These are phyloP conservation scores for Codiaeum variegatum DNA, from an alignment of 441 rosid species.

Conservation along the genomic window DNA sequence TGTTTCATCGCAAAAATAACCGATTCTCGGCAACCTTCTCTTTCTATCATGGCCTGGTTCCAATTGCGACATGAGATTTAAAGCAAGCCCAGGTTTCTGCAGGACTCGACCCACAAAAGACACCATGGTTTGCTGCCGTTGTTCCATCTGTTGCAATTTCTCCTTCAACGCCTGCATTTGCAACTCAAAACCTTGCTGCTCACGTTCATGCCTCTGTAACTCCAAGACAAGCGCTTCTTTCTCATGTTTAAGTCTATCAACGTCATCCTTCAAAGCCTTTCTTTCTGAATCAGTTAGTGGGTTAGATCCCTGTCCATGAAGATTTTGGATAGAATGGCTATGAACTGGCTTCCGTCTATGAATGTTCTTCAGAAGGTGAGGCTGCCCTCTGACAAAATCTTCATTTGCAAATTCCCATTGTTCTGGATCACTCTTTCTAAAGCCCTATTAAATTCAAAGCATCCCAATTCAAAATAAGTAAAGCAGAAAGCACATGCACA, in stretches of 20 bases:
- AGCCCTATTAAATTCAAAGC: conserved; percentile 56
- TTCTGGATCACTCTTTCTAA: conserved; percentile 75
- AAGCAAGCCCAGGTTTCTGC: conserved; percentile 63
- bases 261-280: conserved; percentile 57
- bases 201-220: conserved; percentile 53
- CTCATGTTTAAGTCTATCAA: conserved; percentile 54
- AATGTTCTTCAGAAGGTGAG: conserved; percentile 77
- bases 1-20: conserved; percentile 37
- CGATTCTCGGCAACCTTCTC: conserved; percentile 64
- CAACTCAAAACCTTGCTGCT: conserved; percentile 46
- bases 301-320: conserved; percentile 48
- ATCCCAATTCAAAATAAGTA: conserved; percentile 6
- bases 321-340: conserved; percentile 70
- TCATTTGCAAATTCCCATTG: conserved; percentile 95
- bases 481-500: not conserved
- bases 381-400: conserved; percentile 68
- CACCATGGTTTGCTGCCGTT: conserved; percentile 50
- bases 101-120: conserved; percentile 45
- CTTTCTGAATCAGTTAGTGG: conserved; percentile 60
- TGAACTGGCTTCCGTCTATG: conserved; percentile 91
- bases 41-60: conserved; percentile 56
- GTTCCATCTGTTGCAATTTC: conserved; percentile 53
- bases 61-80: conserved; percentile 46
- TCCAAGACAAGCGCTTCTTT: conserved; percentile 51
- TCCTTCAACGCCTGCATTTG: conserved; percentile 61